Percentiles rank a stretch among this genome's conserved stretches.
Evolutionary conservation across 2,329 filamentous ascomycete genomes (phyloP).

Genomic region (Aspergillus chevalieri): DNA sequence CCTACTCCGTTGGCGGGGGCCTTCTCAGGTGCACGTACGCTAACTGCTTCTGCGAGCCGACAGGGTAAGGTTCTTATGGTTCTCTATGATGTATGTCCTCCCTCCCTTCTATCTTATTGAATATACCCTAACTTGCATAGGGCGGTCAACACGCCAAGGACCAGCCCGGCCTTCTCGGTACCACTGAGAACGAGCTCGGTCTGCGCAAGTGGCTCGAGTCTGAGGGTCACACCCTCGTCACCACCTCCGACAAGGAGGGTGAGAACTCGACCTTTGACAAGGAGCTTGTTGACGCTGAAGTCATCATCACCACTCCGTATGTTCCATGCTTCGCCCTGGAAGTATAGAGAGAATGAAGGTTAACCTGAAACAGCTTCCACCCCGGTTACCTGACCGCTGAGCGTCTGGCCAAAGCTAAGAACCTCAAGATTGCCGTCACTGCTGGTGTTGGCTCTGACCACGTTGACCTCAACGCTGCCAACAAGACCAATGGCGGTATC

Average conservation of each 20-base stretch:
- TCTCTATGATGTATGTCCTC: conserved; percentile 72
- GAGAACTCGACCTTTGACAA: conserved; percentile 89
- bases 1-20: conserved; percentile 35
- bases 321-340: conserved; percentile 16
- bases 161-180: conserved; percentile 83
- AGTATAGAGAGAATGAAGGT: conserved; percentile 7
- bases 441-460: conserved; percentile 98
- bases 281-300: conserved; percentile 91
- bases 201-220: conserved; percentile 97
- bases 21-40: conserved; percentile 52
- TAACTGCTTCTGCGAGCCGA: conserved; percentile 59
- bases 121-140: conserved; percentile 30
- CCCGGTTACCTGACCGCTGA: conserved; percentile 95
- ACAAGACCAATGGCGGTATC: conserved; percentile 96
- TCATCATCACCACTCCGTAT: conserved; percentile 98
- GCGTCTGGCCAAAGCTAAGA: conserved; percentile 96
- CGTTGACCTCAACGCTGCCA: conserved; percentile 92
- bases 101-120: conserved; percentile 1
- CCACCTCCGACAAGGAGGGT: conserved; percentile 95
- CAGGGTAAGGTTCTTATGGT: conserved; percentile 95
- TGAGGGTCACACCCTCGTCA: conserved; percentile 91
- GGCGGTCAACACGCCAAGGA: conserved; percentile 80
- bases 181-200: conserved; percentile 97
- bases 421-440: conserved; percentile 93
- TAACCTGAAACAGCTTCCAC: conserved; percentile 67